A percentile compares a stretch with the other conserved stretches of the same genome.
Evolutionary conservation across 306 rosid species (phyloP).

Genomic region (Spatholobus suberectus): DNA sequence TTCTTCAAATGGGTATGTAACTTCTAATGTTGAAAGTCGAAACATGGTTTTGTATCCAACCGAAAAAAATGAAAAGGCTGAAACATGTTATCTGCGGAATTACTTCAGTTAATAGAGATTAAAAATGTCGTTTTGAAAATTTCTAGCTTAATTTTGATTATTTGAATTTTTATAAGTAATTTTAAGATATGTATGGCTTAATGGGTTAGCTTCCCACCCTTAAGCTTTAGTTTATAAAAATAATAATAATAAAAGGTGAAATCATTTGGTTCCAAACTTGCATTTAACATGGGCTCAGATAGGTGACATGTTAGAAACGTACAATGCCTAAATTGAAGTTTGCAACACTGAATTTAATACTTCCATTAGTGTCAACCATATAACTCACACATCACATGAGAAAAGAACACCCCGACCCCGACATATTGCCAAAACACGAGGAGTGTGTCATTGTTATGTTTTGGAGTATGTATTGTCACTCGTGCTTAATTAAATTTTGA

Average conservation of each 20-base stretch:
- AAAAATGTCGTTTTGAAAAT: neutral
- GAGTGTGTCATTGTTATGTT: neutral
- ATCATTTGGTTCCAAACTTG: neutral
- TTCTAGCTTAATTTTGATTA: neutral
- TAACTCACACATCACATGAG: neutral
- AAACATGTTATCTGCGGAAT: neutral
- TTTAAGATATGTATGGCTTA: neutral
- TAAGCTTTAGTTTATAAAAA: neutral
- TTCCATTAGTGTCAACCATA: neutral
- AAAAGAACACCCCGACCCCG: neutral
- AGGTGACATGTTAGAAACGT: neutral
- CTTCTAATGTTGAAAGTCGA: slow-evolving; percentile 9
- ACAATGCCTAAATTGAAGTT: slow-evolving; percentile 2
- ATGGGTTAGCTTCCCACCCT: neutral
- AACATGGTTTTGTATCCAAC: neutral
- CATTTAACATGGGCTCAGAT: neutral
- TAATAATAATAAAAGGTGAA: neutral
- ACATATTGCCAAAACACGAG: slow-evolving; percentile 6
- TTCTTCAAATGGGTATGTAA: neutral
- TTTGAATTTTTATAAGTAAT: neutral
- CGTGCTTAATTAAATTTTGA: neutral
- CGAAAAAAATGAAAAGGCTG: neutral
- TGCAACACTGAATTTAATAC: neutral
- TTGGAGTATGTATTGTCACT: neutral
- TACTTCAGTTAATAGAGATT: neutral